Conservation (phyloP, 2,329 filamentous ascomycete genomes). For the Fusarium denticulatum region DNA sequence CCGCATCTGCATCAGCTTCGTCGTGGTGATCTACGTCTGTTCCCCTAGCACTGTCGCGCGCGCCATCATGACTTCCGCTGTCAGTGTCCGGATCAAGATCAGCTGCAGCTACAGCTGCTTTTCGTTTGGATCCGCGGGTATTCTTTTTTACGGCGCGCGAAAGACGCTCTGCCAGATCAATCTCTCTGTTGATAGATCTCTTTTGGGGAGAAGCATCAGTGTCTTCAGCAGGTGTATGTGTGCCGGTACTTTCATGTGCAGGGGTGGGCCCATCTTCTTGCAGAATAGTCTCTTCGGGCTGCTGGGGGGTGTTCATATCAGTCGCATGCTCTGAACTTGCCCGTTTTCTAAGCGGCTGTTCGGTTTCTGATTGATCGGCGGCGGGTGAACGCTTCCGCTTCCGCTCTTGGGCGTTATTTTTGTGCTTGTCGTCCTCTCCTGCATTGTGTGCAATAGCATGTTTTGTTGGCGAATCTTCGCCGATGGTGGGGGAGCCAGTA, state of each 20-base stretch:
- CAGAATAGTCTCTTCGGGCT: slow-evolving; percentile 46
- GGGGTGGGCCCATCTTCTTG: slow-evolving; percentile 50
- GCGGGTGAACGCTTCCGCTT: slow-evolving; percentile 63
- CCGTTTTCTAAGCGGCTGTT: slow-evolving; percentile 64
- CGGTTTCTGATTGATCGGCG: slow-evolving; percentile 56
- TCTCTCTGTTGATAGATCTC: slow-evolving; percentile 44
- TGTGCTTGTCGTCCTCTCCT: slow-evolving; percentile 45
- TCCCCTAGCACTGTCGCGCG: slow-evolving; percentile 48
- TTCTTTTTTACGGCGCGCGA: slow-evolving; percentile 52
- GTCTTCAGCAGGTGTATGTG: slow-evolving; percentile 59
- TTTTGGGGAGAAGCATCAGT: slow-evolving; percentile 48
- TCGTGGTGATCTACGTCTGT: slow-evolving; percentile 59
- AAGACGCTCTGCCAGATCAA: slow-evolving; percentile 46
- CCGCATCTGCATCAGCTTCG: slow-evolving; percentile 65
- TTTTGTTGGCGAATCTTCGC: slow-evolving; percentile 52
- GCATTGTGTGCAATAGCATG: slow-evolving; percentile 40
- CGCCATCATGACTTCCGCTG: slow-evolving; percentile 47
- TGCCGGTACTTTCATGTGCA: slow-evolving; percentile 50
- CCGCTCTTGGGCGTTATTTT: slow-evolving; percentile 51
- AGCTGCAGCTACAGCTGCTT: slow-evolving; percentile 43
- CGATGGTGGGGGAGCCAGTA: slow-evolving; percentile 51
- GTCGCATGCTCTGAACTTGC: slow-evolving; percentile 58
- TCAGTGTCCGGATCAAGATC: slow-evolving; percentile 47
- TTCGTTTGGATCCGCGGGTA: slow-evolving; percentile 55
- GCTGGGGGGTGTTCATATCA: slow-evolving; percentile 47